These are phyloP conservation scores for Geosmithia morbida DNA, from an alignment of 2,329 filamentous ascomycete genomes.

Conservation along the genomic window DNA sequence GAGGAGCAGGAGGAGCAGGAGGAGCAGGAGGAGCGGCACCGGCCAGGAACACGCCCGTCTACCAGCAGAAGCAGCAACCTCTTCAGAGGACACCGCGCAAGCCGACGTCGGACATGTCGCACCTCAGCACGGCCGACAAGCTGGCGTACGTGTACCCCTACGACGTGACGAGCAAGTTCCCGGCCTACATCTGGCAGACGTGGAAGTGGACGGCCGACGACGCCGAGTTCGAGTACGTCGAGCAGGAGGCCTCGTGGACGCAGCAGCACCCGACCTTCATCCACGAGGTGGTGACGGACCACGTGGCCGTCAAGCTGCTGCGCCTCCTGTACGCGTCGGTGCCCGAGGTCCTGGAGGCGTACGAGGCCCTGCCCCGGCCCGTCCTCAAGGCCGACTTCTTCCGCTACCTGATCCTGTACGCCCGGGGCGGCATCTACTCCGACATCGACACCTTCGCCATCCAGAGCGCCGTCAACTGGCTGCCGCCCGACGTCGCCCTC, in stretches of 20 bases:
- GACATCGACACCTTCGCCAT: conserved; percentile 87
- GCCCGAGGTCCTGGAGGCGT: conserved; percentile 67
- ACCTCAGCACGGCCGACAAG: conserved; percentile 62
- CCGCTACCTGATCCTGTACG: conserved; percentile 54
- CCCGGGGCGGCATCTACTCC: conserved; percentile 57
- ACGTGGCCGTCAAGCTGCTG: conserved; percentile 67
- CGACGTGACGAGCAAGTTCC: conserved; percentile 76
- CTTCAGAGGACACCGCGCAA: conserved; percentile 29
- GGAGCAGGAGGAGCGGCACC: too few relatives aligned
- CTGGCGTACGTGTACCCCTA: conserved; percentile 91
- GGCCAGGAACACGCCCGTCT: background rate
- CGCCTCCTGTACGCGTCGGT: conserved; percentile 74
- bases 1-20: conserved; percentile 1
- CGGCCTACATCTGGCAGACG: conserved; percentile 98
- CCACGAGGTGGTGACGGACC: conserved; percentile 93
- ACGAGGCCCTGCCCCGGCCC: conserved; percentile 55
- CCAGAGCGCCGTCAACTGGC: conserved; percentile 73
- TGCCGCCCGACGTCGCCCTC: conserved; percentile 63
- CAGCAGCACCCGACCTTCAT: conserved; percentile 79
- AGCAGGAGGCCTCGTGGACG: conserved; percentile 81
- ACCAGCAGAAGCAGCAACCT: background rate
- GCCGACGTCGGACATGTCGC: conserved; percentile 53
- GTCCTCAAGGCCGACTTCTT: conserved; percentile 72
- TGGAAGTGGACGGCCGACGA: conserved; percentile 82
- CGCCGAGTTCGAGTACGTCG: conserved; percentile 64